phyloP scores from a whole-genome alignment of 108 stramenopile species.

The Aurantiochytrium sp. region DNA sequence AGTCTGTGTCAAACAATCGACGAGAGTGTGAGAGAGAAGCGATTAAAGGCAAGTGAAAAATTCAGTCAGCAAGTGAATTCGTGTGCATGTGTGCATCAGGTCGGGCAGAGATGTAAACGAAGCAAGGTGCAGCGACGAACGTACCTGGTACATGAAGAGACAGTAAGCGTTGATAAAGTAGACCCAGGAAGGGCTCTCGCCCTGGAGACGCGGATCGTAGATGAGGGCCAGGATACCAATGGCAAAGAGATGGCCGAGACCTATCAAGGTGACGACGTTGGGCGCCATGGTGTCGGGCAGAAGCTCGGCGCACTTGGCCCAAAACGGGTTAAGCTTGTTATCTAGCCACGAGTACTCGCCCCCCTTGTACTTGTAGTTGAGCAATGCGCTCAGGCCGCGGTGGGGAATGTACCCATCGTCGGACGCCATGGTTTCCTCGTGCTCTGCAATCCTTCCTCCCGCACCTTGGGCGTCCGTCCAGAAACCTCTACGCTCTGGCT shows the following conservation, averaged over 20 bases:
- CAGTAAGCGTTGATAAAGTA: constrained; percentile 8
- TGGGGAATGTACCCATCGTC: constrained; percentile 33
- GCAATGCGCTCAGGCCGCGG: constrained; percentile 60
- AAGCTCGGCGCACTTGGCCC: constrained; percentile 63
- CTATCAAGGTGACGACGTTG: constrained; percentile 73
- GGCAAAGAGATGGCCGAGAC: neutral
- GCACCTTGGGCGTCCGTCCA: too few relatives aligned
- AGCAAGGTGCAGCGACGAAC: neutral
- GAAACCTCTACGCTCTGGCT: too few relatives aligned
- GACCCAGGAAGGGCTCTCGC: constrained; percentile 15
- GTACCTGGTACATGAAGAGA: constrained; percentile 29
- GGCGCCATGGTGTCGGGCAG: constrained; percentile 79
- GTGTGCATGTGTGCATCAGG: neutral
- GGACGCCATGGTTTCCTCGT: neutral
- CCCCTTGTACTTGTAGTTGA: constrained; percentile 63
- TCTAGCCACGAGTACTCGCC: constrained; percentile 66
- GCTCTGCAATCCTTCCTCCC: too few relatives aligned
- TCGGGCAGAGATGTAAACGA: neutral
- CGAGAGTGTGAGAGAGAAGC: neutral
- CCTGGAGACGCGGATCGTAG: neutral
- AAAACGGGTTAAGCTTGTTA: constrained; percentile 65
- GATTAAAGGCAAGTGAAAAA: neutral
- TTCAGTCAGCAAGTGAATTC: neutral
- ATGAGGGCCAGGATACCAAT: neutral
- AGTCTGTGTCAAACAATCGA: constrained; percentile 1